Evolutionary conservation across 2,329 filamentous ascomycete genomes (phyloP), one percentile per base, ranked within the genome.

Genomic region (Pyricularia sp.): DNA sequence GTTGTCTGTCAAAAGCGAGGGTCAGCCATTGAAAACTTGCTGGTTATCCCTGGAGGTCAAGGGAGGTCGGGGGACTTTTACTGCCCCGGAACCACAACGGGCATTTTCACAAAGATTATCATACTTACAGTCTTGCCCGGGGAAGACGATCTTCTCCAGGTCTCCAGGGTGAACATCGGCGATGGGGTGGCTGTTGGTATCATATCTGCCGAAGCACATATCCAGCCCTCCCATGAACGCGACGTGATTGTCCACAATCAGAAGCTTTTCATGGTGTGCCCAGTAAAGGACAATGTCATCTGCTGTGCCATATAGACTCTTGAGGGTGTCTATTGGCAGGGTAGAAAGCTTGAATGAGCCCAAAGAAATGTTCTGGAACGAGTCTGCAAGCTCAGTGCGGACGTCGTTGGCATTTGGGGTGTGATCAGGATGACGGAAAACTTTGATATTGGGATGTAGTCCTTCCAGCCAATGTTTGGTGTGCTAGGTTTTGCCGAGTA

Each of bases 221-320:
- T 96, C 92, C 1, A 96, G 78, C 24, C 92, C 93, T 62, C 91
- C 92, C 92, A 96, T 96, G 73, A 97, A 96, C 2, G 88, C 91
- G 65, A 88, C 79, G 10, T 81, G 80, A n/a, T 88, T 85, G 73
- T 97, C 92, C 19, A 97, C 78, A 1, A 96, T 73, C 69, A 90
- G 91, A 0, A 96, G 82, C 76, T 97, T 97, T 77, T 97, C 92
- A 70, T 96, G 92, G 70, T 96, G 92, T 2, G 91, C 91, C 92
- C 92, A 96, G 76, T 91, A 96, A 1, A 96, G 78, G 12, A 96
- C 88, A 1, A 92, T 85, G 69, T 89, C 91, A 35, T 92, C 89
- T 40, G 85, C 85, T 62, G 90, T 88, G 64, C 93, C 93, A 71
- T 96, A 96, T 0, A 96, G 76, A 0, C 87, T 85, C 72, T 91